A percentile compares a stretch with the other conserved stretches of the same genome.
Evolutionary conservation across 164 flowering plant species (phyloP).

Genomic region (Paratinospora sagittata): DNA sequence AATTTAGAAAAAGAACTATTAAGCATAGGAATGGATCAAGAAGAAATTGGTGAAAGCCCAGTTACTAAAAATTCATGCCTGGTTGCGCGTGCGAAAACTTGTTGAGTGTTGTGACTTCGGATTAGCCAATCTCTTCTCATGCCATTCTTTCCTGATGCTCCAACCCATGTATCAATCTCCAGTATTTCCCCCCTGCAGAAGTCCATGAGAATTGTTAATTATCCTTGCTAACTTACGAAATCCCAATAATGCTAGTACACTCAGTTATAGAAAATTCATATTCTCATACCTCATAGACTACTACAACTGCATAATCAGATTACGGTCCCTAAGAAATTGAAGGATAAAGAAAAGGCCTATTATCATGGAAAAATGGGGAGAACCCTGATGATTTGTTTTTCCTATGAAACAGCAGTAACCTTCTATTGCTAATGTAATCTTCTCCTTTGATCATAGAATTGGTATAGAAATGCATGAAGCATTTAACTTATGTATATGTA

Average conservation of each 20-base stretch:
- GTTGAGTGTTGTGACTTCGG: conserved; percentile 38
- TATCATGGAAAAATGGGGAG: background rate
- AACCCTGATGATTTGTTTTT: background rate
- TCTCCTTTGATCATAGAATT: background rate
- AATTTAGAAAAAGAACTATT: conserved; percentile 5
- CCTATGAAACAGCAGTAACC: background rate
- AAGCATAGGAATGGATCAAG: background rate
- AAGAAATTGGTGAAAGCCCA: background rate
- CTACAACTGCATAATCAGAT: background rate
- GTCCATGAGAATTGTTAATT: background rate
- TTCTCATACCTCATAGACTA: background rate
- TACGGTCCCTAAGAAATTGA: background rate
- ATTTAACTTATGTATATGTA: too few species aligned
- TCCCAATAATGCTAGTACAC: background rate
- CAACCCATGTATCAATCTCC: conserved; percentile 63
- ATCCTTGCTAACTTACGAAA: background rate
- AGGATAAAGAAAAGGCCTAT: background rate
- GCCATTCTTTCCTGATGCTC: conserved; percentile 55
- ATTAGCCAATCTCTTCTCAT: conserved; percentile 56
- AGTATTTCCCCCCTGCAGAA: conserved; percentile 50
- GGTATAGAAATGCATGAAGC: background rate
- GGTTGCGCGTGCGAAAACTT: conserved; percentile 43
- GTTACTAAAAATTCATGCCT: conserved; percentile 26
- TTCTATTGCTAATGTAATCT: background rate
- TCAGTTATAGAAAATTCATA: background rate